phyloP scores from a whole-genome alignment of 2,329 filamentous ascomycete species.

The Ambrosiella beaveri region DNA sequence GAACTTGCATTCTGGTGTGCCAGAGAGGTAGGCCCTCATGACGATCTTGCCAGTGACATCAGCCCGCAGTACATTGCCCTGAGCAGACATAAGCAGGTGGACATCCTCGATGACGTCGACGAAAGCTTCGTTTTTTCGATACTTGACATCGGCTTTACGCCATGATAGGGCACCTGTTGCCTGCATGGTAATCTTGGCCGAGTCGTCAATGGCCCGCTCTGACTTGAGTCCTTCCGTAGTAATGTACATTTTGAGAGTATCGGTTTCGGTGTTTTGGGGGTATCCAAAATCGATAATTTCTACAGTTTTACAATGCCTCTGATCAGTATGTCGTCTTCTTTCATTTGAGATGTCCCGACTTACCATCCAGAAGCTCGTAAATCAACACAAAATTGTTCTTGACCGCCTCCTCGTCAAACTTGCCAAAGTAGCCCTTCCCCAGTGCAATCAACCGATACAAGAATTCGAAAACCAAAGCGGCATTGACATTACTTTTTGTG shows the following conservation, averaged over 20 bases:
- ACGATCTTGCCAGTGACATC: conserved; percentile 96
- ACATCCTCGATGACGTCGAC: conserved; percentile 99
- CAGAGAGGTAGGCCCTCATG: conserved; percentile 93
- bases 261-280: conserved; percentile 95
- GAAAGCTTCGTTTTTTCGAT: conserved; percentile 98
- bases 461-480: conserved; percentile 94
- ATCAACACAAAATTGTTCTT: conserved; percentile 99
- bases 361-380: conserved; percentile 89
- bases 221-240: conserved; percentile 98
- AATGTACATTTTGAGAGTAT: conserved; percentile 99
- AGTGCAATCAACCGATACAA: conserved; percentile 80
- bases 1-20: conserved; percentile 97
- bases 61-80: conserved; percentile 80
- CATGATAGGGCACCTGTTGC: conserved; percentile 92
- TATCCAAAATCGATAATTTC: conserved; percentile 99
- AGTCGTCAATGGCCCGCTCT: conserved; percentile 70
- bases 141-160: conserved; percentile 94
- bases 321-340: neutral
- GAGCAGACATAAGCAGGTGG: conserved; percentile 97
- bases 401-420: conserved; percentile 97
- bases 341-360: conserved; percentile 15
- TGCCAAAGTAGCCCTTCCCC: conserved; percentile 92
- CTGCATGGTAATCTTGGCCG: conserved; percentile 97
- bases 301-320: conserved; percentile 20
- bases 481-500: conserved; percentile 98